Percentiles rank a stretch among this genome's conserved stretches.
These are phyloP conservation scores for Trichoderma breve DNA, from an alignment of 2,329 filamentous ascomycete species.

Conservation along the genomic window DNA sequence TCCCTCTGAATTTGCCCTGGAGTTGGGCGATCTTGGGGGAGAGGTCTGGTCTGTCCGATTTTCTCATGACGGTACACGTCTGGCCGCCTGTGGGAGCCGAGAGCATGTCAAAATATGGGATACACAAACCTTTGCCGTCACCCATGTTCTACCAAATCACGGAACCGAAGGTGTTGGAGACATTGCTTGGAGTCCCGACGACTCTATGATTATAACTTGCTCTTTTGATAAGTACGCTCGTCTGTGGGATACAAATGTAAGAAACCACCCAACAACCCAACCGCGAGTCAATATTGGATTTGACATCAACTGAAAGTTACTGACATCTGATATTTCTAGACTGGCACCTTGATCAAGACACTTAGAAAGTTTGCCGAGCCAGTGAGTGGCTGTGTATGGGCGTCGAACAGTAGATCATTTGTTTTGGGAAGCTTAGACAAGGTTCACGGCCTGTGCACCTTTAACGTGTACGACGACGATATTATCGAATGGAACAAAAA, in stretches of 20 bases:
- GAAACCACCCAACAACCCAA: slow-evolving; percentile 27
- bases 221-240: slow-evolving; percentile 70
- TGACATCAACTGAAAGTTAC: not conserved
- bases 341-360: slow-evolving; percentile 60
- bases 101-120: slow-evolving; percentile 79
- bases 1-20: slow-evolving; percentile 66
- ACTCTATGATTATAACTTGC: slow-evolving; percentile 81
- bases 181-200: slow-evolving; percentile 88
- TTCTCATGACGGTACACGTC: slow-evolving; percentile 77
- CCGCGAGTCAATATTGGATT: not conserved
- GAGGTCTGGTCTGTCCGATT: slow-evolving; percentile 93
- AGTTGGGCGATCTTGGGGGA: slow-evolving; percentile 70
- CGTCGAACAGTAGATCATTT: slow-evolving; percentile 72
- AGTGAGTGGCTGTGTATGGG: slow-evolving; percentile 88
- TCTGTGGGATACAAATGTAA: slow-evolving; percentile 70
- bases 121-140: slow-evolving; percentile 63
- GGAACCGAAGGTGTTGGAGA: slow-evolving; percentile 65
- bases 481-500: slow-evolving; percentile 65
- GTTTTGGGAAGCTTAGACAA: slow-evolving; percentile 76
- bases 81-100: slow-evolving; percentile 80
- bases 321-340: slow-evolving; percentile 40
- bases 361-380: slow-evolving; percentile 75
- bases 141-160: slow-evolving; percentile 65
- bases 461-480: slow-evolving; percentile 62
- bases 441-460: slow-evolving; percentile 65